Evolutionary conservation across 1,284 basidiomycete genomes (phyloP).

Genomic region (Baeospora myosura): DNA sequence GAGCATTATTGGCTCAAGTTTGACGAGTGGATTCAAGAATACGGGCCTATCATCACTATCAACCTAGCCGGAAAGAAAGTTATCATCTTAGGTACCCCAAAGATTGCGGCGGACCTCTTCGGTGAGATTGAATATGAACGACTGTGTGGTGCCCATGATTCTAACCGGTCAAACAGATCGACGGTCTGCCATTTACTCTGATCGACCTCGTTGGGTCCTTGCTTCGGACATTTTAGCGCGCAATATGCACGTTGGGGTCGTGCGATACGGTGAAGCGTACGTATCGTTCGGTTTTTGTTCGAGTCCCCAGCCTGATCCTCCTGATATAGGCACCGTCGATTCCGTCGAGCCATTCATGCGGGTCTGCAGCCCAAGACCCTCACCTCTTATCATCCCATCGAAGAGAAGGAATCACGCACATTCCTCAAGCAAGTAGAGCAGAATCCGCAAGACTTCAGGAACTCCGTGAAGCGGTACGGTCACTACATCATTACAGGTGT

Average conservation of each 20-base stretch:
- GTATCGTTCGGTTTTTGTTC: neutral
- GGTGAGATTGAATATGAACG: neutral
- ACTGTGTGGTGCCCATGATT: neutral
- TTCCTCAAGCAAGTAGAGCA: slow-evolving; percentile 1
- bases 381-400: neutral
- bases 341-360: neutral
- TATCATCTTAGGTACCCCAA: neutral
- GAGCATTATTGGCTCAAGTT: slow-evolving; percentile 4
- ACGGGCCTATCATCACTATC: slow-evolving; percentile 2
- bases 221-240: neutral
- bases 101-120: slow-evolving; percentile 1
- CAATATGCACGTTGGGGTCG: slow-evolving; percentile 2
- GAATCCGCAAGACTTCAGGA: neutral
- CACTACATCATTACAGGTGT: neutral
- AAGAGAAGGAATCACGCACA: neutral
- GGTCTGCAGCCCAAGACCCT: slow-evolving; percentile 1
- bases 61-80: neutral
- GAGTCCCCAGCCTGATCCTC: neutral
- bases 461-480: slow-evolving; percentile 1
- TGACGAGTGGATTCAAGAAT: slow-evolving; percentile 1
- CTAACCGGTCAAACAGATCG: neutral
- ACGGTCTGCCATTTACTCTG: slow-evolving; percentile 1
- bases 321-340: slow-evolving; percentile 2
- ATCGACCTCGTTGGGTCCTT: slow-evolving; percentile 4
- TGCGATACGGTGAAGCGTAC: slow-evolving; percentile 1